Conservation (phyloP, 192 early-diverging fungal genomes). For the Oehlia diaphana region DNA sequence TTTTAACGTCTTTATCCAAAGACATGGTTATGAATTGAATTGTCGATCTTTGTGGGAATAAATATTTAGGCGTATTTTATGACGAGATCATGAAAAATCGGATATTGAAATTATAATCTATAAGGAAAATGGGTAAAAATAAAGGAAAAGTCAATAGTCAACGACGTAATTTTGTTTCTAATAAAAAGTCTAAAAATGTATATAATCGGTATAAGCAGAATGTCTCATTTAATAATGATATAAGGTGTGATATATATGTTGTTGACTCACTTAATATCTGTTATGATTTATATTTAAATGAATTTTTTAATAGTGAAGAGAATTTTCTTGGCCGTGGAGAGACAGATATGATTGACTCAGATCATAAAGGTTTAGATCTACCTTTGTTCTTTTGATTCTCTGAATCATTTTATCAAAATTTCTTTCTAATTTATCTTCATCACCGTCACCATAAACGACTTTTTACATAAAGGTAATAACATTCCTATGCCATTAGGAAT, state of each 20-base stretch:
- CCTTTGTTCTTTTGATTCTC: no score
- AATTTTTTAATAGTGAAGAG: neutral
- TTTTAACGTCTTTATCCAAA: no score
- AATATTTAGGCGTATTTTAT: no score
- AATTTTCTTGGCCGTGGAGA: neutral
- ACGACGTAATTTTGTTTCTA: neutral
- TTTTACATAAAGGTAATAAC: neutral
- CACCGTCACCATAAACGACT: neutral
- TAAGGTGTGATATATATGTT: neutral
- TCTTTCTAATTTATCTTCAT: neutral
- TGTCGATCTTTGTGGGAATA: no score
- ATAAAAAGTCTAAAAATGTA: neutral
- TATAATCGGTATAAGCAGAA: neutral
- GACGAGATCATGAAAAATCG: no score
- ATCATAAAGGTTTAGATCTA: neutral
- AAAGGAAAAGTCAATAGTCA: neutral
- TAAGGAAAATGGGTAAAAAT: neutral
- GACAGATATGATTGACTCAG: neutral
- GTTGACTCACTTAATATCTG: no score
- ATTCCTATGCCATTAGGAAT: conserved; percentile 74
- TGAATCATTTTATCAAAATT: neutral
- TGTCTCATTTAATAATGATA: neutral
- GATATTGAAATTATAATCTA: no score
- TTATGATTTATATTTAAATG: no score
- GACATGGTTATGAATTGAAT: no score